Evolutionary conservation across 345 rosid species (phyloP), one percentile per base, ranked within the genome.

Genomic region (Populus euphratica): DNA sequence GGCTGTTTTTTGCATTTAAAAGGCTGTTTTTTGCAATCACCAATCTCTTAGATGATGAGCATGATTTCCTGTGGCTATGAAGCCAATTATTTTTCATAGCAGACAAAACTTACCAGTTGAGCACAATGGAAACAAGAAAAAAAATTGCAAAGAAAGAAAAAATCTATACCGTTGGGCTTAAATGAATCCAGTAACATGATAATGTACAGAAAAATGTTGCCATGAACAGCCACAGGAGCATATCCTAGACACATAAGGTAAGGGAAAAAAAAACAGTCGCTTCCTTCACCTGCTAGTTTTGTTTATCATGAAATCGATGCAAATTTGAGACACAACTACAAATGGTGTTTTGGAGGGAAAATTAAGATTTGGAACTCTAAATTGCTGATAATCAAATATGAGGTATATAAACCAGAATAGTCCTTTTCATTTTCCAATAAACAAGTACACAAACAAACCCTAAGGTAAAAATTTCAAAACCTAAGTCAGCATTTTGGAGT

Each of bases 281-380:
- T 54, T 54, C n/a, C 54, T 68, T 47, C 68, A 23, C 67, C 13
- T 21, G 13, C 18, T 76, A 12, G 29, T 25, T 29, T 49, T 10
- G 31, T 49, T 65, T 49, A 20, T 35, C 49, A 9, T 35, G 66
- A 36, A 7, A 50, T n/a, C 27, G 23, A 6, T 18, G 7, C 71
- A 52, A 70, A 71, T 18, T 31, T 25, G 2, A 50, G 25, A 36
- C 43, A 35, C 52, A n/a, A 6, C 25, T 73, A 35, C 23, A 73
- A 73, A n/a, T 23, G 76, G 75, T 73, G 33, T 35, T 73, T 73
- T 17, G 17, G 13, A 38, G n/a, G 17, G 35, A 41, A 36, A 69
- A 69, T 41, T 14, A 69, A 23, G 8, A 69, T 12, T 39, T 23
- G 72, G 64, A 69, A 69, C 20, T 41, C 54, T 39, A 39, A 69